These are phyloP conservation scores for Saccharomycopsis lassenensis DNA, from an alignment of 805 yeast species.

Conservation along the genomic window DNA sequence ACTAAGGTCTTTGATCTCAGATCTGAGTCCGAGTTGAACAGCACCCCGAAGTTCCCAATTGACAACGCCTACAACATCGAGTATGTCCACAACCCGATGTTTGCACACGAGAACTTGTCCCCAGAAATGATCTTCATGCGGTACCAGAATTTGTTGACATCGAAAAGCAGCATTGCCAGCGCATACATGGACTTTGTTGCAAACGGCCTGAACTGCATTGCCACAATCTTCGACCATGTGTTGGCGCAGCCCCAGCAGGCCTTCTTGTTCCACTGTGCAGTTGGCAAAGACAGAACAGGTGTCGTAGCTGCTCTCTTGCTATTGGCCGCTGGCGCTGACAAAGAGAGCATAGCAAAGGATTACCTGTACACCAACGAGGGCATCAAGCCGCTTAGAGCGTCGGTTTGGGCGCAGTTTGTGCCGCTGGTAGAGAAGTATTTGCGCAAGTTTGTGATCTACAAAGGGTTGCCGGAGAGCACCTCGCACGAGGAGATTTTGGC, in stretches of 20 bases:
- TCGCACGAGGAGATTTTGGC: not conserved
- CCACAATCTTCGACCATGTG: constrained; percentile 40
- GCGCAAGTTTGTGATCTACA: constrained; percentile 20
- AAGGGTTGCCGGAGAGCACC: constrained; percentile 18
- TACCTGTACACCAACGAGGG: constrained; percentile 69
- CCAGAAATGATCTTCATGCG: constrained; percentile 54
- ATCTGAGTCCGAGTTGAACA: constrained; percentile 49
- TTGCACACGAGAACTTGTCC: constrained; percentile 37
- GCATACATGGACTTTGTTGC: constrained; percentile 52
- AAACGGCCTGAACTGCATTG: constrained; percentile 38
- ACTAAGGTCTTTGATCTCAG: constrained; percentile 57
- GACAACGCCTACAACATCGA: too few relatives aligned
- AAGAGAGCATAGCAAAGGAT: constrained; percentile 56
- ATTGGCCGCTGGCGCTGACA: constrained; percentile 53
- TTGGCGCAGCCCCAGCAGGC: constrained; percentile 42
- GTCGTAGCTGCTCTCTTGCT: constrained; percentile 58
- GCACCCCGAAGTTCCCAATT: too few relatives aligned
- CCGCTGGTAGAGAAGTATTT: constrained; percentile 26
- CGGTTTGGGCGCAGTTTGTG: constrained; percentile 28
- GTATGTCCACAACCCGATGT: constrained; percentile 16
- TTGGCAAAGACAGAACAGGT: constrained; percentile 85
- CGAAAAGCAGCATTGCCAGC: constrained; percentile 50
- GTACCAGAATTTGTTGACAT: constrained; percentile 41
- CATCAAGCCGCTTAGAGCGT: constrained; percentile 36
- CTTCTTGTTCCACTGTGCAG: constrained; percentile 65